Percentiles rank a stretch among this genome's conserved stretches.
Conservation (phyloP, 1,139 yeast species). For the Lodderomyces theae region DNA sequence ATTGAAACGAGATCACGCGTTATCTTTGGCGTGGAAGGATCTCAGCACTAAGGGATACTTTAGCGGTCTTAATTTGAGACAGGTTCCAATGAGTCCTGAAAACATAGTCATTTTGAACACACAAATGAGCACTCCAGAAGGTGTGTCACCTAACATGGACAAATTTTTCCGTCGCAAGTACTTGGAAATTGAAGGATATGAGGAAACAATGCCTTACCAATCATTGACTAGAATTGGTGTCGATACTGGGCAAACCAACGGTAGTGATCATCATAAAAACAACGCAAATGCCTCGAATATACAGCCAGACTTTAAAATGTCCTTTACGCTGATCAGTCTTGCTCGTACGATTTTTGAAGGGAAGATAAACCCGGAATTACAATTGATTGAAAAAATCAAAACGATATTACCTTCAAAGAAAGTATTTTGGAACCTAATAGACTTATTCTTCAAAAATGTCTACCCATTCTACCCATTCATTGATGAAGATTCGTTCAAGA, state of each 20-base stretch:
- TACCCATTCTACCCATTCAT: slow-evolving; percentile 30
- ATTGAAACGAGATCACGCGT: slow-evolving; percentile 30
- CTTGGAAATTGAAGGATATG: slow-evolving; percentile 34
- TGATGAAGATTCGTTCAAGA: slow-evolving; percentile 25
- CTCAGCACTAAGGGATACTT: slow-evolving; percentile 8
- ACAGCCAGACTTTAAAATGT: slow-evolving; percentile 1
- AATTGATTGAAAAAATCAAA: slow-evolving; percentile 25
- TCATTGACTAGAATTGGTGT: slow-evolving; percentile 1
- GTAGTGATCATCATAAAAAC: neutral
- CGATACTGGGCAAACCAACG: neutral
- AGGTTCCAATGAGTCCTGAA: slow-evolving; percentile 16
- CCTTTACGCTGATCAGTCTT: slow-evolving; percentile 11
- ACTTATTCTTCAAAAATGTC: slow-evolving; percentile 23
- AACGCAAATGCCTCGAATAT: neutral
- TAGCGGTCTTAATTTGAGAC: slow-evolving; percentile 9
- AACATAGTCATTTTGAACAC: slow-evolving; percentile 15
- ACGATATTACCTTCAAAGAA: slow-evolving; percentile 26
- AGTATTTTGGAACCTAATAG: slow-evolving; percentile 26
- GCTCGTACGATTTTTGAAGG: slow-evolving; percentile 21
- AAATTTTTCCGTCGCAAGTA: slow-evolving; percentile 28
- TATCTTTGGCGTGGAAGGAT: slow-evolving; percentile 22
- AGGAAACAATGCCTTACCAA: slow-evolving; percentile 32
- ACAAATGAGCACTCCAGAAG: slow-evolving; percentile 1
- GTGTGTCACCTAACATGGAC: slow-evolving; percentile 16
- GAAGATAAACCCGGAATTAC: slow-evolving; percentile 22